Evolutionary conservation across 331 rosid genomes (phyloP), one percentile per base, ranked within the genome.

Genomic region (Pyrus hybrid): DNA sequence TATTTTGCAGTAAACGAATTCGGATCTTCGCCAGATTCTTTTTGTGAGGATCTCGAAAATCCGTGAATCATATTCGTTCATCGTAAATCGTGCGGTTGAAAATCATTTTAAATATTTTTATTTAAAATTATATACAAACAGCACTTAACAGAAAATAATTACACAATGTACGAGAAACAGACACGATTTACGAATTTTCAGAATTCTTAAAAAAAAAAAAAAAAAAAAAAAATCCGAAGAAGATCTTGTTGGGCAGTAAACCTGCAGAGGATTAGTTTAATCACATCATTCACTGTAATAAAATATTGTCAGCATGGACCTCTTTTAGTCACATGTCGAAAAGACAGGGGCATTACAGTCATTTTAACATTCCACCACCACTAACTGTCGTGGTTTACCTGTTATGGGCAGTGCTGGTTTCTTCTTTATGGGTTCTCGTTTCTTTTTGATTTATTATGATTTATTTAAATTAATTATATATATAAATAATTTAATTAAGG

Each of bases 211-310:
- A 10, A 10, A 37, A n/a, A n/a, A n/a, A n/a, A n/a, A n/a, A n/a
- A n/a, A n/a, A n/a, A n/a, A n/a, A n/a, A n/a, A 37, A 37, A 37
- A 37, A 41, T 11, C 1, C 0, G 5, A 11, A 41, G 0, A 41
- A 41, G 5, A 3, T 41, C 1, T 0, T 41, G 47, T 41, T 41
- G 47, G 47, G 13, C 47, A 11, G 5, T 10, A 41, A 41, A 45
- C 35, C 26, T n/a, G 69, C 80, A 58, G 13, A 37, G 35, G 74
- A 68, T 80, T 88, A 70, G 68, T 49, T 77, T 84, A 80, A 79
- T 67, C 68, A 21, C 82, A 62, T 80, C 74, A 68, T 86, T 10
- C 7, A 23, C 37, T 28, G 33, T 29, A 30, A 67, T 30, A 53
- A 63, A 58, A 64, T 72, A 71, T 47, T 53, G 51, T 28, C 14